phyloP scores from a whole-genome alignment of 1,139 yeast genomes.

The Yamadazyma dendronema region DNA sequence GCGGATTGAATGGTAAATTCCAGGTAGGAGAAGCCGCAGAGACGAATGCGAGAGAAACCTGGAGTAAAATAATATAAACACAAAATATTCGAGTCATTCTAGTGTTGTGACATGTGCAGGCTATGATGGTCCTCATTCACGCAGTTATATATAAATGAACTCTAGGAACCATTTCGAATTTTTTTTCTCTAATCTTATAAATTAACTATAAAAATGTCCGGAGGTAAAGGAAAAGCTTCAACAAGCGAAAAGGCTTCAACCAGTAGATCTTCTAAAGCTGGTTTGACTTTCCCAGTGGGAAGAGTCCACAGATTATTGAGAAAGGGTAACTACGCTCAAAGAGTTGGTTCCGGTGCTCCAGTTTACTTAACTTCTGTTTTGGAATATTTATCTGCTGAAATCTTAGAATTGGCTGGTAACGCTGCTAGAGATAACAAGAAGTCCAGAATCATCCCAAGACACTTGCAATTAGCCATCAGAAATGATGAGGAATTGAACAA shows the following conservation, averaged over 20 bases:
- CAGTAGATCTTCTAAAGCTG: constrained; percentile 54
- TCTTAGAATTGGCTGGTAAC: constrained; percentile 56
- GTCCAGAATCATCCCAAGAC: constrained; percentile 57
- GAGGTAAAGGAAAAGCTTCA: constrained; percentile 56
- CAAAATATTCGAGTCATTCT: too few relatives aligned
- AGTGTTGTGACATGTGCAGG: too few relatives aligned
- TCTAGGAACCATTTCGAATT: neutral
- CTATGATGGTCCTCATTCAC: too few relatives aligned
- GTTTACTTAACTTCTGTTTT: constrained; percentile 53
- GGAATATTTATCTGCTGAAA: constrained; percentile 54
- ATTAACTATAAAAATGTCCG: constrained; percentile 49
- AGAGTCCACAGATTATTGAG: constrained; percentile 56
- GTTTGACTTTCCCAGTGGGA: constrained; percentile 56
- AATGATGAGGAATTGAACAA: constrained; percentile 54
- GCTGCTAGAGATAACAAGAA: constrained; percentile 59
- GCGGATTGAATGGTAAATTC: neutral
- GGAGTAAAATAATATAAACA: neutral
- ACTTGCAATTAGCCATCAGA: constrained; percentile 54
- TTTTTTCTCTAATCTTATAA: constrained; percentile 3
- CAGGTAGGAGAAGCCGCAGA: neutral
- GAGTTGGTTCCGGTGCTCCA: constrained; percentile 58
- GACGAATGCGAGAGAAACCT: neutral
- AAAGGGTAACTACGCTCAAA: constrained; percentile 56
- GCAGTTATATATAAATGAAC: constrained; percentile 4
- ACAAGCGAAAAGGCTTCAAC: constrained; percentile 52